Conservation (phyloP, 2,329 filamentous ascomycete genomes). For the Alternaria sp. region DNA sequence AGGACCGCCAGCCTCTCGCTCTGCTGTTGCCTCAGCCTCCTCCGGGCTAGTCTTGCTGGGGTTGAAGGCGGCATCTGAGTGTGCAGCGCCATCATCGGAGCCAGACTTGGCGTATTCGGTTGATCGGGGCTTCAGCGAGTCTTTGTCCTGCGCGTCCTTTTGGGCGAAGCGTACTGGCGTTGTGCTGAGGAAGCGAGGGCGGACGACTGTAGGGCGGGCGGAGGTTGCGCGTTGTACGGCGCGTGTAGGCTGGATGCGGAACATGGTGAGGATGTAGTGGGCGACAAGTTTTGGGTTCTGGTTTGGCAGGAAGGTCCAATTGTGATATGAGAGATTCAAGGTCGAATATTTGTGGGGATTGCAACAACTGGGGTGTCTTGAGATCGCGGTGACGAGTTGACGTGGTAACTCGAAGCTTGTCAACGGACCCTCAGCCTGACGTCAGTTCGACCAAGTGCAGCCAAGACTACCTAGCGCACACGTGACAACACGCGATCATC, state of each 20-base stretch:
- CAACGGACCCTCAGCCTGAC: slow-evolving; percentile 10
- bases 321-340: not conserved
- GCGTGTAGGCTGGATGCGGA: slow-evolving; percentile 36
- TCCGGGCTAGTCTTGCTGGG: slow-evolving; percentile 73
- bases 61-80: slow-evolving; percentile 72
- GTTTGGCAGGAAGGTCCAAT: not conserved
- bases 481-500: not conserved
- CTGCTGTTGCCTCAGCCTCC: slow-evolving; percentile 58
- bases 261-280: slow-evolving; percentile 28
- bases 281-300: not conserved
- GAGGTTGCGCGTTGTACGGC: slow-evolving; percentile 30
- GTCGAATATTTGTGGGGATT: not conserved
- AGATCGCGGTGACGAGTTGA: slow-evolving; percentile 17
- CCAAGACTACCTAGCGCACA: not conserved
- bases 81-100: slow-evolving; percentile 66
- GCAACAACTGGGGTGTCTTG: slow-evolving; percentile 12
- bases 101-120: slow-evolving; percentile 75
- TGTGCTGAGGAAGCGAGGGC: slow-evolving; percentile 38
- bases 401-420: slow-evolving; percentile 17
- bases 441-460: slow-evolving; percentile 3
- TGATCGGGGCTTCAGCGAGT: slow-evolving; percentile 69
- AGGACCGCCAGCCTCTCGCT: slow-evolving; percentile 45
- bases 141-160: slow-evolving; percentile 59
- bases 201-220: slow-evolving; percentile 18
- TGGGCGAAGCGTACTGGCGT: slow-evolving; percentile 37